These are phyloP conservation scores for Hibiscus trionum DNA, from an alignment of 345 rosid species.

Conservation along the genomic window DNA sequence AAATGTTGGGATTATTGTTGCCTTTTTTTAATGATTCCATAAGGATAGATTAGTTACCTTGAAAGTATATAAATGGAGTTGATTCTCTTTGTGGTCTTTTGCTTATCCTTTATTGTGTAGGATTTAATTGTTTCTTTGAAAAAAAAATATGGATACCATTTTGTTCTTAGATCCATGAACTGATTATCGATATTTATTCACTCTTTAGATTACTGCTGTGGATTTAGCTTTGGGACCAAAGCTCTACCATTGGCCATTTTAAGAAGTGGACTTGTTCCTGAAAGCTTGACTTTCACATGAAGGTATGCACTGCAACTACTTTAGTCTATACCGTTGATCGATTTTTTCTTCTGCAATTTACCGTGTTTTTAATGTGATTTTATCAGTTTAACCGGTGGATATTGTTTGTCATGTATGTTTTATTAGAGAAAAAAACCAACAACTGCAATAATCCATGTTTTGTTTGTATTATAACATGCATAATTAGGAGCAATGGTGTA, in stretches of 20 bases:
- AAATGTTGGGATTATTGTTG: not conserved
- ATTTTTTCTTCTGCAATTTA: not conserved
- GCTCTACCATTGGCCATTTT: slow-evolving; percentile 80
- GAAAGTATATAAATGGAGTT: not conserved
- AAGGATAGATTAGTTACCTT: not conserved
- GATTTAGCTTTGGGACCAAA: slow-evolving; percentile 88
- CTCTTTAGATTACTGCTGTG: slow-evolving; percentile 38
- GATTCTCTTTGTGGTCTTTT: not conserved
- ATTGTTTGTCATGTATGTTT: too few species aligned
- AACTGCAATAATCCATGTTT: too few species aligned
- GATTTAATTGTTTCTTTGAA: too few species aligned
- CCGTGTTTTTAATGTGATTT: too few species aligned
- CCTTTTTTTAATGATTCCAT: not conserved
- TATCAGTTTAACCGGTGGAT: too few species aligned
- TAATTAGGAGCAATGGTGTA: not conserved
- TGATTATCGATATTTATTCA: not conserved
- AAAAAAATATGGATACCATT: not conserved
- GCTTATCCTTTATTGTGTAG: too few species aligned
- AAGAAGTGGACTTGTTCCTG: slow-evolving; percentile 78
- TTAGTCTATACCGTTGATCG: not conserved
- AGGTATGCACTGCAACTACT: slow-evolving; percentile 22
- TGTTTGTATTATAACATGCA: too few species aligned
- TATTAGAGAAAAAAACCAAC: too few species aligned
- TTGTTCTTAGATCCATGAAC: not conserved
- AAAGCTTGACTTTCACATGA: slow-evolving; percentile 47